phyloP scores from a whole-genome alignment of 495 filamentous ascomycete species.

The Neurospora sp. region DNA sequence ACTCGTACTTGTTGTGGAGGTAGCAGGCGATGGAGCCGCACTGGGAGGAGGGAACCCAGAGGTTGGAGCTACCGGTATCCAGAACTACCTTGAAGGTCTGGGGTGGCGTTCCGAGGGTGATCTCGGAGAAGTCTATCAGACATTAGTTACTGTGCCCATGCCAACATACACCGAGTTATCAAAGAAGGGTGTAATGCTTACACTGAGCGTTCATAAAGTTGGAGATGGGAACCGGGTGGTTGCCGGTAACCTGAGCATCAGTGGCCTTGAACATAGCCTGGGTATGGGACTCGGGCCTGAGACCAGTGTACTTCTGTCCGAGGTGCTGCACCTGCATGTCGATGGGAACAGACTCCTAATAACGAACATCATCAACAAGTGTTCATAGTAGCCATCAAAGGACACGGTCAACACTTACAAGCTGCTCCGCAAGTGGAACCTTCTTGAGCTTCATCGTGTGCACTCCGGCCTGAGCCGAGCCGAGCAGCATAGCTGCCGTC shows the following conservation, averaged over 20 bases:
- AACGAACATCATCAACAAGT: slow-evolving; percentile 5
- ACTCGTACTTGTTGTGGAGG: slow-evolving; percentile 94
- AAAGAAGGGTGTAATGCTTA: slow-evolving; percentile 35
- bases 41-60: slow-evolving; percentile 89
- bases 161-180: background rate
- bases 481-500: slow-evolving; percentile 72
- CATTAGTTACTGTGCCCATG: background rate
- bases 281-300: slow-evolving; percentile 56
- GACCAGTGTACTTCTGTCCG: slow-evolving; percentile 89
- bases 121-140: slow-evolving; percentile 83
- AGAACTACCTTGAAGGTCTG: slow-evolving; percentile 98
- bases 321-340: slow-evolving; percentile 69
- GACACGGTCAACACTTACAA: slow-evolving; percentile 48
- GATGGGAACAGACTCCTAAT: slow-evolving; percentile 66
- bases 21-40: slow-evolving; percentile 98
- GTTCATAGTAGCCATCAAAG: background rate
- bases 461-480: slow-evolving; percentile 70
- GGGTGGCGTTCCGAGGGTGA: slow-evolving; percentile 81
- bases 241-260: slow-evolving; percentile 52
- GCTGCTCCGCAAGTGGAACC: slow-evolving; percentile 82
- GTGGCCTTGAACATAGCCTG: slow-evolving; percentile 72
- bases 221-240: slow-evolving; percentile 78
- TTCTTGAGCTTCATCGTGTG: slow-evolving; percentile 98
- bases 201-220: slow-evolving; percentile 99
- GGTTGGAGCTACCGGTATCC: slow-evolving; percentile 97